Evolutionary conservation across 2,329 filamentous ascomycete genomes (phyloP), one percentile per base, ranked within the genome.

Genomic region (Colletotrichum graminicola): DNA sequence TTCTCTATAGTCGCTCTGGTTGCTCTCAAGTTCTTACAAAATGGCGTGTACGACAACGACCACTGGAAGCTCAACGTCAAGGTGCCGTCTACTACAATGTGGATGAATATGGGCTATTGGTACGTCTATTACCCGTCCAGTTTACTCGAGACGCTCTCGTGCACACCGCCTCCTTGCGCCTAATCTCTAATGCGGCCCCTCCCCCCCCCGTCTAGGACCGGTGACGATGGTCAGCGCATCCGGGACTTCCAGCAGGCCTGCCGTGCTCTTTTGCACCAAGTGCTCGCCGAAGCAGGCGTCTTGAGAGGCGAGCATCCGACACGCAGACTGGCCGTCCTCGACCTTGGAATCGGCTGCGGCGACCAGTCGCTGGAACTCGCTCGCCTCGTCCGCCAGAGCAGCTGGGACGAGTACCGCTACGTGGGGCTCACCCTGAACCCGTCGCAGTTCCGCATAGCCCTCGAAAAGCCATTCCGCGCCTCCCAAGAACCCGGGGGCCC

Each of bases 61-160:
- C 88, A 90, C 80, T 88, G 86, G 73, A 84, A 87, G 72, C 82
- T 90, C 60, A 88, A 90, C 74, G 73, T 88, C 29, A 78, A 81
- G 23, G 76, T 86, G 1, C 84, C 84, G 1, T 79, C 84, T 2
- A 75, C 77, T 6, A 83, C 82, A n/a, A 88, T 89, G 87, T 90
- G 88, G 88, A 90, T 90, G 87, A 90, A 90, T 67, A 84, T 90
- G 79, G 88, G 88, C 0, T 90, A 87, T 71, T 90, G 88, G 88
- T 85, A 84, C 76, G 85, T 80, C 3, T 7, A 10, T 1, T 49
- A 12, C 14, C 16, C 41, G 41, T 5, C 6, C 41, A 3, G 8
- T 16, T 1, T 6, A 16, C 39, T 41, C 39, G 12, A 14, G 14
- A 41, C 16, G 39, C 39, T 16, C 39, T 41, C 4, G 18, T 43